Percentiles rank a stretch among this genome's conserved stretches.
Conservation (phyloP, 495 filamentous ascomycete genomes). For the Talaromyces nanjingensis region DNA sequence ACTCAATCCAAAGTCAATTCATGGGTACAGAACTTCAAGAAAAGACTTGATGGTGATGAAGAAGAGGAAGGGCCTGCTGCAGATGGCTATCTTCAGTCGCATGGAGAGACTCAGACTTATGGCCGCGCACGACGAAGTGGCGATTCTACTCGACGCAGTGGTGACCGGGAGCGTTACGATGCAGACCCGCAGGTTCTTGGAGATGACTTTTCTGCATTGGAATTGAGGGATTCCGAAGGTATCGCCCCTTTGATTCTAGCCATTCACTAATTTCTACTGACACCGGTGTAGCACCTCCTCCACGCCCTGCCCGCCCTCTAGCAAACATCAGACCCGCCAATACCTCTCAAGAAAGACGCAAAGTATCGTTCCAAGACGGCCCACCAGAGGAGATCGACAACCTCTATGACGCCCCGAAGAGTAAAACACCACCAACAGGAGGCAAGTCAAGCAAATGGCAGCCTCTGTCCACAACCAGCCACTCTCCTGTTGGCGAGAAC, state of each 20-base stretch:
- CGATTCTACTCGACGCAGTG: conserved; percentile 58
- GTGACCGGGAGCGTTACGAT: conserved; percentile 85
- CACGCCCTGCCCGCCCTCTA: conserved; percentile 54
- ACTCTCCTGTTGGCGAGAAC: conserved; percentile 79
- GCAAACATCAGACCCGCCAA: conserved; percentile 79
- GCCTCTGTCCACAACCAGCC: conserved; percentile 79
- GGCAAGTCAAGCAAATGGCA: conserved; percentile 92
- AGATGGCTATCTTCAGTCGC: conserved; percentile 35
- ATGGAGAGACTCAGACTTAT: conserved; percentile 21
- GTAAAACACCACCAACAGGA: conserved; percentile 33
- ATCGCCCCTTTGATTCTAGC: not conserved
- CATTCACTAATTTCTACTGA: conserved; percentile 14
- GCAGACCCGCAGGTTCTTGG: conserved; percentile 86
- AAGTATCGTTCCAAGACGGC: conserved; percentile 73
- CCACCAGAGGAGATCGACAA: conserved; percentile 71
- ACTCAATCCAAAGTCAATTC: conserved; percentile 89
- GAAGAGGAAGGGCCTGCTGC: conserved; percentile 41
- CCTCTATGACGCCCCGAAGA: conserved; percentile 58
- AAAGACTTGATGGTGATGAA: conserved; percentile 83
- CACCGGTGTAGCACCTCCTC: conserved; percentile 37
- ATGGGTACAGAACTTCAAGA: conserved; percentile 86
- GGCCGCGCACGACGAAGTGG: conserved; percentile 45
- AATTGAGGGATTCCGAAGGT: conserved; percentile 74
- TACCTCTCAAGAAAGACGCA: conserved; percentile 56
- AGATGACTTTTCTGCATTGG: conserved; percentile 87